Percentiles rank a stretch among this genome's conserved stretches.
Conservation (phyloP, 495 filamentous ascomycete species). For the Lasiosphaeria miniovina region DNA sequence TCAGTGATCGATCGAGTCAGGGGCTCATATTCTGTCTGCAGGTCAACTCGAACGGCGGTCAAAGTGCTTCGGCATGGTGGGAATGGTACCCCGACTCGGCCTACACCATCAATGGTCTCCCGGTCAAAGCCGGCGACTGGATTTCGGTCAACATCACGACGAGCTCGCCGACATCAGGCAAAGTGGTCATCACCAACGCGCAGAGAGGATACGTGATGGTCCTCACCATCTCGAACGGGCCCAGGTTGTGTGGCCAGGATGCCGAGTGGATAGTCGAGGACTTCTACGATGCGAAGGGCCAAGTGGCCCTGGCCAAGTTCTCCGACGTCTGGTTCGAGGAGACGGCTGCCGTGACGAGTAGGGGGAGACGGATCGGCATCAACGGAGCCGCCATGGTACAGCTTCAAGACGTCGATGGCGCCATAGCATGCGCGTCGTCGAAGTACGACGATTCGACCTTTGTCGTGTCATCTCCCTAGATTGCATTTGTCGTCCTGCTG, state of each 20-base stretch:
- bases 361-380: conserved; percentile 22
- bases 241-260: conserved; percentile 30
- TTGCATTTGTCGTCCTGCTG: background rate
- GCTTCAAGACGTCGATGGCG: conserved; percentile 20
- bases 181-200: conserved; percentile 50
- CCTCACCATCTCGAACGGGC: conserved; percentile 38
- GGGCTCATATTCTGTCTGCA: background rate
- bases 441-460: conserved; percentile 28
- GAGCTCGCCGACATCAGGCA: conserved; percentile 40
- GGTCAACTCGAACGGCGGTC: conserved; percentile 29
- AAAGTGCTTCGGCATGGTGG: conserved; percentile 52
- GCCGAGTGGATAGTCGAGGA: conserved; percentile 44
- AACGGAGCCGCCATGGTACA: conserved; percentile 29
- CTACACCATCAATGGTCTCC: conserved; percentile 46
- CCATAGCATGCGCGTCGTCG: conserved; percentile 21
- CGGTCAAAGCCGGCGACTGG: conserved; percentile 52
- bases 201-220: conserved; percentile 47
- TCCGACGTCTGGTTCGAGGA: conserved; percentile 37
- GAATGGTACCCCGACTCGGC: conserved; percentile 60
- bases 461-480: conserved; percentile 13
- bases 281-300: conserved; percentile 24
- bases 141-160: conserved; percentile 52
- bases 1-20: background rate
- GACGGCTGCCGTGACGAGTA: conserved; percentile 20
- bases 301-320: conserved; percentile 35